Evolutionary conservation across 345 rosid species (phyloP).

Genomic region (Camelina laxa): DNA sequence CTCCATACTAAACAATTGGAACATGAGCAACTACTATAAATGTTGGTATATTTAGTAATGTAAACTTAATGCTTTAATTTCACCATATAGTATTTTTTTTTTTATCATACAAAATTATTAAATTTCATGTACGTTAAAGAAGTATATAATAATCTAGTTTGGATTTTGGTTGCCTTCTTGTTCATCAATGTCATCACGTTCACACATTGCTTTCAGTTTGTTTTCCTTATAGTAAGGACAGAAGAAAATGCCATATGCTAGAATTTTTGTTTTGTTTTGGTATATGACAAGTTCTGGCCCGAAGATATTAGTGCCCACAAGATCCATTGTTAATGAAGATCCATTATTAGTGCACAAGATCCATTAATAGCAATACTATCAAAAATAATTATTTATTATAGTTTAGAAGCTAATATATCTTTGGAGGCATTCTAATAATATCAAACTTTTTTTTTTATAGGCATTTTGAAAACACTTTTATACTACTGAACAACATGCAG

Average conservation of each 20-base stretch:
- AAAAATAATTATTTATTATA: not conserved
- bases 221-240: not conserved
- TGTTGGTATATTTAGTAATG: not conserved
- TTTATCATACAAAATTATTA: not conserved
- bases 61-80: not conserved
- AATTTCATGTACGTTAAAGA: not conserved
- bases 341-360: not conserved
- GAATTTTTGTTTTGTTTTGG: not conserved
- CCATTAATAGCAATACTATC: not conserved
- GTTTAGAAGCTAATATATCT: not conserved
- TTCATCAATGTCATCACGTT: not conserved
- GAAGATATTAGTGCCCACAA: not conserved
- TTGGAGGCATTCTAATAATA: not conserved
- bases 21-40: not conserved
- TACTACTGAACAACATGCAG: too few species aligned
- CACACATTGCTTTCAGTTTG: conserved; percentile 1
- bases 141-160: not conserved
- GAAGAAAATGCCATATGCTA: not conserved
- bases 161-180: not conserved
- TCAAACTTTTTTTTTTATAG: too few species aligned
- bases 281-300: not conserved
- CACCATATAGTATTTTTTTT: not conserved
- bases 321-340: not conserved
- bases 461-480: not conserved
- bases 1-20: not conserved